These are phyloP conservation scores for Aspergillus heteromorphus DNA, from an alignment of 495 filamentous ascomycete genomes.

Conservation along the genomic window DNA sequence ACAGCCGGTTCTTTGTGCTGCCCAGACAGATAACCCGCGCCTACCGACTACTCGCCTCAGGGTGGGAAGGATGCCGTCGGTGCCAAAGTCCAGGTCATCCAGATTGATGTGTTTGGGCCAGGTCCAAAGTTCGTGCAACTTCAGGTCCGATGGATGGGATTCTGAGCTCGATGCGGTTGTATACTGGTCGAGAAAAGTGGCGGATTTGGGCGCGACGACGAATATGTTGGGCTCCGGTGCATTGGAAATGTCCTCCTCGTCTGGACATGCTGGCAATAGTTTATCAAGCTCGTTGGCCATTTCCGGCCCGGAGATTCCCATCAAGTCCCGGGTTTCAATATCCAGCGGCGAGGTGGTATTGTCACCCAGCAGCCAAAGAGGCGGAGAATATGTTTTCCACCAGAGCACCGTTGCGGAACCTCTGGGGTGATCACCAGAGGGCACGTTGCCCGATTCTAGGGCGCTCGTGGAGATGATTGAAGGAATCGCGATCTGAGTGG, in stretches of 20 bases:
- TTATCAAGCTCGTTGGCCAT: slow-evolving; percentile 54
- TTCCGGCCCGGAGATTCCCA: slow-evolving; percentile 62
- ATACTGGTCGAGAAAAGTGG: slow-evolving; percentile 64
- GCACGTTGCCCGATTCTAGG: slow-evolving; percentile 2
- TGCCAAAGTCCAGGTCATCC: slow-evolving; percentile 86
- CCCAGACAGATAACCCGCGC: slow-evolving; percentile 77
- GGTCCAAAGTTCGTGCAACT: slow-evolving; percentile 64
- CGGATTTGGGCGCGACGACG: slow-evolving; percentile 65
- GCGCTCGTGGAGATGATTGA: slow-evolving; percentile 25
- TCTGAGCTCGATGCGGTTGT: slow-evolving; percentile 27
- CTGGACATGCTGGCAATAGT: slow-evolving; percentile 50
- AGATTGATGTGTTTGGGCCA: slow-evolving; percentile 74
- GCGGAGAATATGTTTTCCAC: slow-evolving; percentile 98
- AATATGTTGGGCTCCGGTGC: slow-evolving; percentile 35
- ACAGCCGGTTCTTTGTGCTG: slow-evolving; percentile 14
- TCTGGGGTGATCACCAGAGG: slow-evolving; percentile 31
- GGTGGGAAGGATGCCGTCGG: slow-evolving; percentile 76
- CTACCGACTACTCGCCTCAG: slow-evolving; percentile 70
- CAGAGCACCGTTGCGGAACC: slow-evolving; percentile 68
- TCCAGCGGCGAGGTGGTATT: slow-evolving; percentile 50
- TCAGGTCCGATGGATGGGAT: slow-evolving; percentile 13
- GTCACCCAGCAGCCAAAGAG: slow-evolving; percentile 82
- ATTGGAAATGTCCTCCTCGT: not conserved
- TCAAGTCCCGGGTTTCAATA: slow-evolving; percentile 71
- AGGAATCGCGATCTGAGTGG: slow-evolving; percentile 59